Base-by-base conservation (phyloP, 2,329 filamentous ascomycete species). In the Thyridium curvatum region DNA sequence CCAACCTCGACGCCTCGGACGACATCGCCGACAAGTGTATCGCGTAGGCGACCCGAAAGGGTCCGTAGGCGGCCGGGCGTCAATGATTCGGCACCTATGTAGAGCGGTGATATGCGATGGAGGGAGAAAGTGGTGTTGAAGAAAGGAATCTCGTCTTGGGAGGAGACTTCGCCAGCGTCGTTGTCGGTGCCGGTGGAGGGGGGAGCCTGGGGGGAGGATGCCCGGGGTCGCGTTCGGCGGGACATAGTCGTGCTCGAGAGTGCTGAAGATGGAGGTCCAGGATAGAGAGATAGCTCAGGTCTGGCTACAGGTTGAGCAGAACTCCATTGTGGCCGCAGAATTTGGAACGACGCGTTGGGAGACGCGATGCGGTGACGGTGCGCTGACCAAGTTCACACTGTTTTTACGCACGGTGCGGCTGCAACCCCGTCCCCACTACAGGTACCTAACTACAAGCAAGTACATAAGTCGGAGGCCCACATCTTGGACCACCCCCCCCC, bases 61-160 rank as follows among this genome's bases (percentile, higher is more conserved):
- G 53, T 40, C 12, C 61, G 53, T 3, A 79, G 61, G 3, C 66
- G 62, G 0, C 51, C 32, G 0, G 53, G 34, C 0, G 58, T 59
- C 1, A 77, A 58, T 1, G 48, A 31, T 3, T 66, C 55, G 3
- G 55, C 38, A 17, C 71, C 72, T 16, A 74, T 42, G 50, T 70
- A 68, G 1, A 80, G 59, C 2, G 74, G 73, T 0, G 75, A 78
- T 3, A 69, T 65, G 34, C 73, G 71, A 48, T 77, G 69, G 6
- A 69, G 69, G 4, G 74, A 72, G 46, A 77, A 79, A 12, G 74
- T 77, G 1, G 71, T 77, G 58, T 76, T 73, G 61, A 74, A 76
- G 53, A 80, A 72, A 3, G 66, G 65, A 17, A 64, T 43, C 12
- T 39, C 34, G 8, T 45, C 44, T 3, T 34, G 59, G 16, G 49